Conservation (phyloP, 352 stramenopile genomes). For the Sclerospora graminicola region DNA sequence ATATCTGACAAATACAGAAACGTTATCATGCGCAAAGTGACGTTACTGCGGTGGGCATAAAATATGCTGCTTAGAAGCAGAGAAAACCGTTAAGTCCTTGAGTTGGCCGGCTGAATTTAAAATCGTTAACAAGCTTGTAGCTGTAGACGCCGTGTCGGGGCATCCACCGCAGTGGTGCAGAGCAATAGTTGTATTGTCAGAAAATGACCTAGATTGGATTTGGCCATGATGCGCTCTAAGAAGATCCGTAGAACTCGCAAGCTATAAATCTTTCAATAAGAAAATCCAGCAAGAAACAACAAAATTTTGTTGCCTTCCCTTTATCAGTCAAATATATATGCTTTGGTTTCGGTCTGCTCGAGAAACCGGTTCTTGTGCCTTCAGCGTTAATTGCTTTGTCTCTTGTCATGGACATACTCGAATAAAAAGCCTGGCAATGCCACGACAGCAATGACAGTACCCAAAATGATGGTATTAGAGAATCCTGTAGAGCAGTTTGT, state of each 20-base stretch:
- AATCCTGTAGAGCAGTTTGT: conserved; percentile 38
- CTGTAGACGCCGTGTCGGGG: too few relatives aligned
- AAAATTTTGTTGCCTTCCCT: conserved; percentile 25
- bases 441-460: conserved; percentile 52
- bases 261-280: background rate
- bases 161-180: too few relatives aligned
- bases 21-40: too few relatives aligned
- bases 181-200: too few relatives aligned
- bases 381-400: conserved; percentile 26
- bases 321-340: conserved; percentile 9
- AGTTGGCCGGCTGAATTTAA: too few relatives aligned
- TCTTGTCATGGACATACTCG: conserved; percentile 65
- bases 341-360: background rate
- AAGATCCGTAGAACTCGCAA: conserved; percentile 23
- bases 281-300: conserved; percentile 8
- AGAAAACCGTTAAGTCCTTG: too few relatives aligned
- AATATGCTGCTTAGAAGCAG: too few relatives aligned
- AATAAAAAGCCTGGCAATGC: conserved; percentile 56
- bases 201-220: conserved; percentile 82
- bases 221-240: conserved; percentile 58
- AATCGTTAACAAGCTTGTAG: too few relatives aligned
- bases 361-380: conserved; percentile 11
- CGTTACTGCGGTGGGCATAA: too few relatives aligned
- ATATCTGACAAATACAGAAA: too few relatives aligned
- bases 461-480: conserved; percentile 55